Conservation (phyloP, 495 filamentous ascomycete species). For the Articulospora tetracladia region DNA sequence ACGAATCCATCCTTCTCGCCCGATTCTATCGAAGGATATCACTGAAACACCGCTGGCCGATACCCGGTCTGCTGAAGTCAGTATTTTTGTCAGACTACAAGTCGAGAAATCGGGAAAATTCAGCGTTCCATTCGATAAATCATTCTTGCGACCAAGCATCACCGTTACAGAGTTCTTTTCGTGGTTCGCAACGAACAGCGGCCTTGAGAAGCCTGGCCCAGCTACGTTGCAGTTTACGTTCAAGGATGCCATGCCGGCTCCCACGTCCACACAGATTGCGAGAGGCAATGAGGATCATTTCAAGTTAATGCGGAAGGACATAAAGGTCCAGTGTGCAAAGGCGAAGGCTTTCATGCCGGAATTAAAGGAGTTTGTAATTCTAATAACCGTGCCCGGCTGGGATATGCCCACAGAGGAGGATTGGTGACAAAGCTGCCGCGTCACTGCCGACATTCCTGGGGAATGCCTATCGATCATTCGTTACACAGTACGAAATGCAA, state of each 20-base stretch:
- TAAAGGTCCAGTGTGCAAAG: constrained; percentile 10
- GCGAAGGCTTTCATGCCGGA: constrained; percentile 7
- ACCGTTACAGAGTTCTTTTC: constrained; percentile 6
- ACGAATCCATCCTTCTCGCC: neutral
- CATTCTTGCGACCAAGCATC: constrained; percentile 2
- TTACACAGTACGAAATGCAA: neutral
- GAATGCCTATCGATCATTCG: neutral
- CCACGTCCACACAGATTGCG: neutral
- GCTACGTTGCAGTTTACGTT: constrained; percentile 14
- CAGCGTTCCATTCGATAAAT: constrained; percentile 1
- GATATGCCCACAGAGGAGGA: neutral
- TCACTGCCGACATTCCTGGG: neutral
- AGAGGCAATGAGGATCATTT: constrained; percentile 17
- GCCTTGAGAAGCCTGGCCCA: neutral
- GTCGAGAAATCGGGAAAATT: neutral
- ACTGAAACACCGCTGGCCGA: neutral
- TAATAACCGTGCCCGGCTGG: constrained; percentile 15
- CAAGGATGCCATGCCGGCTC: constrained; percentile 15
- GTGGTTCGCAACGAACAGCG: constrained; percentile 5
- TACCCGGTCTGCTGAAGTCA: neutral
- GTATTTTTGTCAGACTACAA: constrained; percentile 7
- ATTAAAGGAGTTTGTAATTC: constrained; percentile 14
- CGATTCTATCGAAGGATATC: neutral
- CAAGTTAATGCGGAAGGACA: constrained; percentile 13
- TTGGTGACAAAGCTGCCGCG: neutral